A percentile compares a stretch with the other conserved stretches of the same genome.
Conservation (phyloP, 2,329 filamentous ascomycete species). For the Dactylonectria macrodidyma region DNA sequence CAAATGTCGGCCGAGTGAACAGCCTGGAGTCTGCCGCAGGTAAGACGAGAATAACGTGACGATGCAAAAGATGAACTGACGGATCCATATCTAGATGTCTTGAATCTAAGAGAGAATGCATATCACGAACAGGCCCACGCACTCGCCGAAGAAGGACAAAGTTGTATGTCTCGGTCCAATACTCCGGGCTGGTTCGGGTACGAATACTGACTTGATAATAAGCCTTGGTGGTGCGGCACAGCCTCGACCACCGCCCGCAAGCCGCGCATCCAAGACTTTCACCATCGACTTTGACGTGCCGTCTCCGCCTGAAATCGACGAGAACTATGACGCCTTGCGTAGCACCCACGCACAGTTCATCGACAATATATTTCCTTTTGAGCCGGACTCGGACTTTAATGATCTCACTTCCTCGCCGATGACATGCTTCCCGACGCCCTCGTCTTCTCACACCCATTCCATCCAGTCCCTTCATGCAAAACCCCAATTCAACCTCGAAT, state of each 20-base stretch:
- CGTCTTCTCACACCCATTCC: slow-evolving; percentile 50
- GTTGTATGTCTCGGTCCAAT: slow-evolving; percentile 53
- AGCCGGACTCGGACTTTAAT: slow-evolving; percentile 40
- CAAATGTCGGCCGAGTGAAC: slow-evolving; percentile 64
- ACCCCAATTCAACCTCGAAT: slow-evolving; percentile 69
- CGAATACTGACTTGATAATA: not conserved
- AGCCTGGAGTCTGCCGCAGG: slow-evolving; percentile 67
- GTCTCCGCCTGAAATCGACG: slow-evolving; percentile 54
- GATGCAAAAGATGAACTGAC: slow-evolving; percentile 4
- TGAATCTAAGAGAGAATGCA: slow-evolving; percentile 67
- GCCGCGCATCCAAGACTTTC: slow-evolving; percentile 65
- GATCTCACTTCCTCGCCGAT: slow-evolving; percentile 38
- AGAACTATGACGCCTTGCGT: slow-evolving; percentile 60
- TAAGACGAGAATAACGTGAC: slow-evolving; percentile 43
- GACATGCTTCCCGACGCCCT: slow-evolving; percentile 47
- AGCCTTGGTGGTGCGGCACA: not conserved
- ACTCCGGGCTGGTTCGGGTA: not conserved
- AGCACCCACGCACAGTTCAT: slow-evolving; percentile 60
- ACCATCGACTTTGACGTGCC: slow-evolving; percentile 67
- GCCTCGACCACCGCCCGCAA: slow-evolving; percentile 42
- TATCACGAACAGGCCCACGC: slow-evolving; percentile 66
- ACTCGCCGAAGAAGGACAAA: slow-evolving; percentile 61
- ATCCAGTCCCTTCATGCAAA: slow-evolving; percentile 61
- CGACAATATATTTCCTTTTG: slow-evolving; percentile 55
- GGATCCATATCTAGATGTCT: slow-evolving; percentile 58